Percentiles rank a stretch among this genome's conserved stretches.
phyloP scores from a whole-genome alignment of 2,329 filamentous ascomycete genomes.

The Annulohypoxylon truncatum region DNA sequence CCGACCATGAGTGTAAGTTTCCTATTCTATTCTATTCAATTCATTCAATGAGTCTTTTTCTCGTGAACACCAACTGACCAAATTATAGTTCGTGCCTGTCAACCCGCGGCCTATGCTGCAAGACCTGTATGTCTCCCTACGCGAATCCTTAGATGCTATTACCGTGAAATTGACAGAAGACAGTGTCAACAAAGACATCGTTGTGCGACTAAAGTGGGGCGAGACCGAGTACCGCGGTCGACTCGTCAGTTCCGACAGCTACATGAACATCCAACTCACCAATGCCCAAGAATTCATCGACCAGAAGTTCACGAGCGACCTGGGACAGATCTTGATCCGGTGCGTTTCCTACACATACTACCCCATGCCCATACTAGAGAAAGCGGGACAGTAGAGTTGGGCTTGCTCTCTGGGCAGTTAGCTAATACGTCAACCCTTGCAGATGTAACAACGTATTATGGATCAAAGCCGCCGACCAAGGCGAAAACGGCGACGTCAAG shows the following conservation, averaged over 20 bases:
- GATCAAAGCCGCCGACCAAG: constrained; percentile 73
- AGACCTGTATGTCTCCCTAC: constrained; percentile 73
- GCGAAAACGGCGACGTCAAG: constrained; percentile 64
- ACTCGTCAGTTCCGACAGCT: constrained; percentile 93
- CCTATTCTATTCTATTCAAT: neutral
- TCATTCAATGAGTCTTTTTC: neutral
- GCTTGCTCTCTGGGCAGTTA: neutral
- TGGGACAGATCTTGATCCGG: constrained; percentile 94
- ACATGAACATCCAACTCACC: constrained; percentile 98
- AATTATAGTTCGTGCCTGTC: constrained; percentile 81
- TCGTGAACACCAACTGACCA: neutral
- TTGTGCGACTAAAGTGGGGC: constrained; percentile 97
- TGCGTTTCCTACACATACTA: constrained; percentile 54
- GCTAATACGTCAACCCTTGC: constrained; percentile 10
- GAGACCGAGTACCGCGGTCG: constrained; percentile 97
- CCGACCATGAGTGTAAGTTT: constrained; percentile 53
- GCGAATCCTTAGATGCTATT: constrained; percentile 5
- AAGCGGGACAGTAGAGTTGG: neutral
- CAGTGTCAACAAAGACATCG: constrained; percentile 88
- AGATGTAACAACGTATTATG: constrained; percentile 98
- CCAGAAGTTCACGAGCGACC: constrained; percentile 82
- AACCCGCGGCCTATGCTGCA: constrained; percentile 98
- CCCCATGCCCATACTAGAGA: neutral
- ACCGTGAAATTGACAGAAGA: constrained; percentile 21
- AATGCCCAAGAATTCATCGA: constrained; percentile 93